phyloP scores from a whole-genome alignment of 2,329 filamentous ascomycete genomes.

The Sphaerulina populicola region DNA sequence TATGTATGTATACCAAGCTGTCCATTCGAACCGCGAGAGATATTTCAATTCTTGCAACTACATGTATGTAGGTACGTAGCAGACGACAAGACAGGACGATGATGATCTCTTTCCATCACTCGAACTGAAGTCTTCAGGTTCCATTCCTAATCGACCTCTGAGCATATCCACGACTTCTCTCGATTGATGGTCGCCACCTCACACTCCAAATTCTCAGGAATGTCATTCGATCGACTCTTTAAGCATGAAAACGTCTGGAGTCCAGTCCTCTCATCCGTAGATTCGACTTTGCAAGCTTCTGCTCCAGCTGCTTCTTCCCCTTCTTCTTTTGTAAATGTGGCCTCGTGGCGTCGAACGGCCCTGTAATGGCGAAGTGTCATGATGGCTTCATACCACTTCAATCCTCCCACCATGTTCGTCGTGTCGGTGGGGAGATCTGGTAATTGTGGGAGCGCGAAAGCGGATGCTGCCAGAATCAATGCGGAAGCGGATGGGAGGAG shows the following conservation, averaged over 20 bases:
- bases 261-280: background rate
- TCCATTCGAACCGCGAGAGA: too few relatives aligned
- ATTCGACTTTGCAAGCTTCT: background rate
- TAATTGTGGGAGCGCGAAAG: background rate
- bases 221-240: background rate
- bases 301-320: too few relatives aligned
- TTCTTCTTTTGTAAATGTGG: too few relatives aligned
- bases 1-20: too few relatives aligned
- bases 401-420: slow-evolving; percentile 3
- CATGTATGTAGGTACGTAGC: too few relatives aligned
- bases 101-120: too few relatives aligned
- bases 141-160: background rate
- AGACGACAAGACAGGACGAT: too few relatives aligned
- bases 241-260: background rate
- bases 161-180: background rate
- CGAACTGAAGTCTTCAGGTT: too few relatives aligned
- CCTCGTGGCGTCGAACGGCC: background rate
- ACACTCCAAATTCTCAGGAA: background rate
- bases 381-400: background rate
- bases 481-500: background rate
- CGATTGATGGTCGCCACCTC: background rate
- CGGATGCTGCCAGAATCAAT: background rate
- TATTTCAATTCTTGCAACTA: too few relatives aligned
- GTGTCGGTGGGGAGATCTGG: slow-evolving; percentile 1
- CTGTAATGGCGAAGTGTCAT: background rate